Evolutionary conservation across 2,329 filamentous ascomycete species (phyloP).

Genomic region (Alternaria panax): DNA sequence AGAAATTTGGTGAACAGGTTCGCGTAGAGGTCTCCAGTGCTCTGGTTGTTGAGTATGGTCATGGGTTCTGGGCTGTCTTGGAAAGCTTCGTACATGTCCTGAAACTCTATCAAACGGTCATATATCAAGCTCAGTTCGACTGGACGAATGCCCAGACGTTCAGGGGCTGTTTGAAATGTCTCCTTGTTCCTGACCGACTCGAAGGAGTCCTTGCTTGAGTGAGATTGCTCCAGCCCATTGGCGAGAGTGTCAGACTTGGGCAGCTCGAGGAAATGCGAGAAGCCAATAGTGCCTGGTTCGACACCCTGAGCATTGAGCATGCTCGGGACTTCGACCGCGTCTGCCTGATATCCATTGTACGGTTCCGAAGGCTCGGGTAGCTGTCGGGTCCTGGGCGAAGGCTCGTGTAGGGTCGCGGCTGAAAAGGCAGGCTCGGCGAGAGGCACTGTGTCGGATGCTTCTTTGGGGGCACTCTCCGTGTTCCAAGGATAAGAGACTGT

Average conservation of each 20-base stretch:
- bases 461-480: slow-evolving; percentile 63
- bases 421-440: slow-evolving; percentile 48
- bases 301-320: slow-evolving; percentile 77
- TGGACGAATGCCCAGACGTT: slow-evolving; percentile 48
- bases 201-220: slow-evolving; percentile 36
- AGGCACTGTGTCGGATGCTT: slow-evolving; percentile 63
- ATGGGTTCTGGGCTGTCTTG: slow-evolving; percentile 63
- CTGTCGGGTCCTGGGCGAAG: slow-evolving; percentile 22
- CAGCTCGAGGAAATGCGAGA: slow-evolving; percentile 71
- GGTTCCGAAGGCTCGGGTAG: slow-evolving; percentile 21
- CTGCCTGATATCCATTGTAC: slow-evolving; percentile 42
- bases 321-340: slow-evolving; percentile 65
- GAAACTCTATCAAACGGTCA: slow-evolving; percentile 49
- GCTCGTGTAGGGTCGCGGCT: slow-evolving; percentile 40
- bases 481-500: slow-evolving; percentile 74
- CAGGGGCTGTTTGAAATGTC: slow-evolving; percentile 46
- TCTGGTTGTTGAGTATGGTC: slow-evolving; percentile 58
- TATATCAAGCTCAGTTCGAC: slow-evolving; percentile 44
- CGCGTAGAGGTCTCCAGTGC: slow-evolving; percentile 60
- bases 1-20: slow-evolving; percentile 54
- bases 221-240: slow-evolving; percentile 62
- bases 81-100: slow-evolving; percentile 63
- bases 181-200: slow-evolving; percentile 55
- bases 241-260: slow-evolving; percentile 67
- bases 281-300: slow-evolving; percentile 75